Base-by-base conservation (phyloP, 805 yeast genomes). In the Candida tammaniensis region DNA sequence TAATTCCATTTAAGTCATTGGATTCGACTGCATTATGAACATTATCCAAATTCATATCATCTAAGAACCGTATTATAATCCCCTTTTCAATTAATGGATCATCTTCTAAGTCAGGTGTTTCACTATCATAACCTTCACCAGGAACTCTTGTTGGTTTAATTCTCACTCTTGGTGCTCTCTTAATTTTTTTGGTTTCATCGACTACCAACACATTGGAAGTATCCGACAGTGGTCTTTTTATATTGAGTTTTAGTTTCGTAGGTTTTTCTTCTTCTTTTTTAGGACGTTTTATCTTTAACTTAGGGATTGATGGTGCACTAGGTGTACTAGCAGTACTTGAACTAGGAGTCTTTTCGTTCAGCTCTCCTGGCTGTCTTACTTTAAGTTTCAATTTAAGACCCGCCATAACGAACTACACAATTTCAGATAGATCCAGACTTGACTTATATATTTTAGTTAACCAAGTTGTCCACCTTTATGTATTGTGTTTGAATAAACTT, bases 81-180 rank as follows among this genome's bases (percentile, higher is more conserved):
- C 93, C 95, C 45, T 86, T 95, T 52, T 93, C 98, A 7, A 87
- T 66, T 41, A 87, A 62, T 1, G 98, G 98, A 52, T 93, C 97
- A 40, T 88, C 96, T 54, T 93, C 98, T 17, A 86, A 67, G 46
- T 91, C 98, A 0, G 96, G 95, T 13, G 95, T 97, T 50, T 91
- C 98, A 2, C 95, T 83, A 53, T 91, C 98, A 57, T 91, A 91
- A 1, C 98, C 98, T 48, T 91, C 96, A 4, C 96, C 96, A 0
- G 95, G 93, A 3, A 82, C 70, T 47, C 95, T 68, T 0, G 76
- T 70, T 1, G 80, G 80, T 42, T 74, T 76, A 24, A 76, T 67
- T 42, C 77, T 56, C 17, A 75, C 72, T 20, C 70, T 62, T 3
- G 79, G 77, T 3, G 68, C 58, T 27, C 27, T 38, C 33, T 39